Base-by-base conservation (phyloP, 2,329 filamentous ascomycete genomes). In the Tolypocladium guangdongense region DNA sequence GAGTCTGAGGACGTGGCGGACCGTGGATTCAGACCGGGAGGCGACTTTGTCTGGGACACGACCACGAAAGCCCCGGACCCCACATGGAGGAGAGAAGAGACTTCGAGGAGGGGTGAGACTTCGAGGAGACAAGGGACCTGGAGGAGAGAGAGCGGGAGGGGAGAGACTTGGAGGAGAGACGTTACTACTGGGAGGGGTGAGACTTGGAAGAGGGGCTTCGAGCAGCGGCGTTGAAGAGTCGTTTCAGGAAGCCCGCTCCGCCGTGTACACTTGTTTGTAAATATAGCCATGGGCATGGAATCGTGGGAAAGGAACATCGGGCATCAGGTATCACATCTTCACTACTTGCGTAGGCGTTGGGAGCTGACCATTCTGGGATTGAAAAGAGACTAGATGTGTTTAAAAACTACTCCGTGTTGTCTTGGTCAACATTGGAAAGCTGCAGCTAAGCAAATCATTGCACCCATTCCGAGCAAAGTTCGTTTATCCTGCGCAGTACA, bases 41-140 rank as follows among this genome's bases (percentile, higher is more conserved):
- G 57, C 11, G 60, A 61, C 49, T 64, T 64, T 49, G 61, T 66
- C 43, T 70, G 68, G 68, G 64, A 70, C 49, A 70, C 68, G 1
- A 60, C 57, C 18, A 33, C 27, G 16, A n/a, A 5, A 60, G 55
- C 45, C 48, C 59, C 35, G 10, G 43, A 47, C 18, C 18, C 43
- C 11, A 47, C 43, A 12, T 47, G 43, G 43, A 33, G 10, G 27
- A 33, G 43, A n/a, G 43, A 47, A 27, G 43, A 47, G 43, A 47
- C 27, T 2, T 47, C 43, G 18, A 47, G 43, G 43, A 24, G 43
- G 43, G 43, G 43, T 8, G 43, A 47, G 18, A 12, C 27, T n/a
- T 20, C 33, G 10, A 32, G 27, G 27, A 47, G 43, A 33, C 43
- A 14, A 47, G 43, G 8, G 18, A 47, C 27, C 12, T 18, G 43